These are phyloP conservation scores for Leccinum ponderosum DNA, from an alignment of 1,284 basidiomycete genomes.

Conservation along the genomic window DNA sequence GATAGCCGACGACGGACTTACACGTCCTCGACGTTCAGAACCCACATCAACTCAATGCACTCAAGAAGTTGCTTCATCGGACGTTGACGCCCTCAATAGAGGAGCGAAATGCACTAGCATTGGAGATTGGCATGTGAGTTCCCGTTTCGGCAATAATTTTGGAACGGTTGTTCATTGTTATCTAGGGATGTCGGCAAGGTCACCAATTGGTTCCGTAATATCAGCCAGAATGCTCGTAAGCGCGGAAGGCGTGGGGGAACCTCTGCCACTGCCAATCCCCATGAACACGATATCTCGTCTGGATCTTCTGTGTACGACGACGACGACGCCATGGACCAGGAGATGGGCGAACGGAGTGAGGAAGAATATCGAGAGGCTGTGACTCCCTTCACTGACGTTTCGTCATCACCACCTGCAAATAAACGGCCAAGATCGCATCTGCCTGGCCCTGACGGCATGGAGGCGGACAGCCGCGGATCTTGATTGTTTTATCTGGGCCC, in stretches of 20 bases:
- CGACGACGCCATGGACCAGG: constrained; percentile 40
- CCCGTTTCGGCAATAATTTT: not conserved
- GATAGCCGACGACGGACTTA: constrained; percentile 34
- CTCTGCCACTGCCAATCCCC: constrained; percentile 41
- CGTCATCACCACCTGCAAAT: constrained; percentile 45
- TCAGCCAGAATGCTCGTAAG: constrained; percentile 71
- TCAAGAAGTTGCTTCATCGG: constrained; percentile 65
- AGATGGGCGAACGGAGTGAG: constrained; percentile 57
- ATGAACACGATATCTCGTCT: constrained; percentile 52
- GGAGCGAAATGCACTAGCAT: constrained; percentile 67
- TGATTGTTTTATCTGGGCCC: constrained; percentile 7
- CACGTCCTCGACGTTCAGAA: constrained; percentile 65
- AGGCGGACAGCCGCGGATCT: constrained; percentile 19
- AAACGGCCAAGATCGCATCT: constrained; percentile 29
- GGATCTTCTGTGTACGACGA: constrained; percentile 47
- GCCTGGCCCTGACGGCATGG: constrained; percentile 24
- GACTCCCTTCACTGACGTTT: constrained; percentile 63
- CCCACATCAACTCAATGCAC: constrained; percentile 71
- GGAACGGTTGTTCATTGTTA: constrained; percentile 15
- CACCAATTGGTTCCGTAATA: constrained; percentile 84
- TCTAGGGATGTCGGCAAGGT: constrained; percentile 76
- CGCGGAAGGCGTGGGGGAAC: constrained; percentile 48
- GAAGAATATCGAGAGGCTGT: constrained; percentile 71
- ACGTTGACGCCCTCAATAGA: constrained; percentile 79
- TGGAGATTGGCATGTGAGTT: constrained; percentile 71